Conservation (phyloP, 2,329 filamentous ascomycete genomes). For the Botrytis galanthina region DNA sequence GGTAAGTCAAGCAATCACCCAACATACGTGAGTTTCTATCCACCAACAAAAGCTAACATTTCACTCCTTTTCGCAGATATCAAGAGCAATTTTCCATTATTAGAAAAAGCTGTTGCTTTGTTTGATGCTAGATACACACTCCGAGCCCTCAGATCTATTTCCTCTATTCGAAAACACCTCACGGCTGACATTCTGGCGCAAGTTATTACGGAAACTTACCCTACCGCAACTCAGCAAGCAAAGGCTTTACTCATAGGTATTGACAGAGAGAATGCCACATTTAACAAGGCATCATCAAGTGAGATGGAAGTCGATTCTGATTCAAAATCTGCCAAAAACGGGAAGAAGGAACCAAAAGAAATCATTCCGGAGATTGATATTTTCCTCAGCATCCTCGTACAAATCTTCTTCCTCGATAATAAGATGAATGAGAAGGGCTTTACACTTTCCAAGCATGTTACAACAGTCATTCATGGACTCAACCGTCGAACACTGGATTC, state of each 20-base stretch:
- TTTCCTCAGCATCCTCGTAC: constrained; percentile 79
- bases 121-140: constrained; percentile 96
- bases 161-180: constrained; percentile 88
- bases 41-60: constrained; percentile 24
- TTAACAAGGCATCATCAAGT: constrained; percentile 54
- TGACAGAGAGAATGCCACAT: constrained; percentile 62
- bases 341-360: constrained; percentile 68
- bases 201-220: constrained; percentile 78
- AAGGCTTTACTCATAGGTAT: constrained; percentile 69
- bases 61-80: constrained; percentile 64
- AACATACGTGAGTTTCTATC: constrained; percentile 1
- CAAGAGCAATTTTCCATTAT: constrained; percentile 85
- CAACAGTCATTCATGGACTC: constrained; percentile 79
- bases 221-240: constrained; percentile 58
- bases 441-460: constrained; percentile 78
- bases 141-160: constrained; percentile 90
- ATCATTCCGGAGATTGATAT: constrained; percentile 83
- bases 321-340: constrained; percentile 54
- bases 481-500: constrained; percentile 95
- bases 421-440: constrained; percentile 78
- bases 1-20: constrained; percentile 46
- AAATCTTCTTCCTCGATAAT: constrained; percentile 86
- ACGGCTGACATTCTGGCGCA: constrained; percentile 77
- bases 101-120: constrained; percentile 86
- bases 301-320: constrained; percentile 76